Percentiles rank a stretch among this genome's conserved stretches.
Evolutionary conservation across 2,329 filamentous ascomycete species (phyloP).

Genomic region (Grosmannia penicillata): DNA sequence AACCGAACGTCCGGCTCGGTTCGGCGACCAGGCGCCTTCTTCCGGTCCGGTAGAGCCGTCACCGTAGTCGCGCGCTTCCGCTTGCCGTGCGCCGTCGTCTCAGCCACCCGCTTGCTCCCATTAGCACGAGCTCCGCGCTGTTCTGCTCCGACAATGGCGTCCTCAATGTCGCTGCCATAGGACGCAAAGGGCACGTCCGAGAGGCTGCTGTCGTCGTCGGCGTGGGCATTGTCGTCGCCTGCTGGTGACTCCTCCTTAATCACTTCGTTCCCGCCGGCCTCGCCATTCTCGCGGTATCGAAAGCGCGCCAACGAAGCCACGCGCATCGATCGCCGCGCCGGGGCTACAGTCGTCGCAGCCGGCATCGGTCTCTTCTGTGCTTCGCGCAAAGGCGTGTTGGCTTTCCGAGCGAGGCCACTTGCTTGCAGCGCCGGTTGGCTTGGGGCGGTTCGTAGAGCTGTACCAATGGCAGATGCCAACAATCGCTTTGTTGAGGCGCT

Average conservation of each 20-base stretch:
- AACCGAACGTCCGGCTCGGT: no score
- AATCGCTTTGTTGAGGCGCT: no score
- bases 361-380: no score
- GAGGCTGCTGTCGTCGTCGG: constrained; percentile 5
- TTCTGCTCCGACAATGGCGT: constrained; percentile 13
- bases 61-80: constrained; percentile 16
- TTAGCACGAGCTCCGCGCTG: neutral
- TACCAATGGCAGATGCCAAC: no score
- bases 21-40: neutral
- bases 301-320: constrained; percentile 9
- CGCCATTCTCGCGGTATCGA: constrained; percentile 8
- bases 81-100: constrained; percentile 12
- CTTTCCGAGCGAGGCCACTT: no score
- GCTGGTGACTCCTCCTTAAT: neutral
- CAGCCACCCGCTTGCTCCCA: neutral
- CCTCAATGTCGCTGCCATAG: constrained; percentile 19
- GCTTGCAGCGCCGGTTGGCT: neutral
- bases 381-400: no score
- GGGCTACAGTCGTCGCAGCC: neutral
- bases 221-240: neutral
- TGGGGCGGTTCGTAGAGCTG: no score
- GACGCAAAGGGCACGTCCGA: constrained; percentile 10
- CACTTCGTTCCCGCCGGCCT: neutral
- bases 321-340: constrained; percentile 7
- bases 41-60: constrained; percentile 6